phyloP scores from a whole-genome alignment of 2,329 filamentous ascomycete species.

The Grosmannia penicillata region DNA sequence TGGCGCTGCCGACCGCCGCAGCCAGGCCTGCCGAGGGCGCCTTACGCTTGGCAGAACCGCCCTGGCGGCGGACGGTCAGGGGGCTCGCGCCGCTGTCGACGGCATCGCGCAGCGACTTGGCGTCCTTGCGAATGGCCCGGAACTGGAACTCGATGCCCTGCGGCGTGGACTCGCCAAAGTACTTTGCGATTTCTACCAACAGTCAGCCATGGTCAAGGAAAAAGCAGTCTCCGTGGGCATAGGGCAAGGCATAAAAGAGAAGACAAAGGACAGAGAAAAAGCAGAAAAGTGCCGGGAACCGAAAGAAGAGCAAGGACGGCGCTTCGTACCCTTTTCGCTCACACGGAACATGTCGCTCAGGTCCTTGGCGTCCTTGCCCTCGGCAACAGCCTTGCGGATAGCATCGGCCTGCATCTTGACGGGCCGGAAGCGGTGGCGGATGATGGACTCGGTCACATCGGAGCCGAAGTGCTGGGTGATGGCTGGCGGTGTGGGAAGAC shows the following conservation, averaged over 20 bases:
- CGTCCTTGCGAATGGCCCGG: conserved; percentile 37
- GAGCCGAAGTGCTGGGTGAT: conserved; percentile 32
- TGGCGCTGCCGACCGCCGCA: background rate
- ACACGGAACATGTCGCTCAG: conserved; percentile 25
- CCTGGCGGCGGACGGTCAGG: conserved; percentile 15
- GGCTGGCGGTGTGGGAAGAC: conserved; percentile 18
- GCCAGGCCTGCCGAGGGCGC: background rate
- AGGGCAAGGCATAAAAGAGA: background rate
- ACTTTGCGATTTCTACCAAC: conserved; percentile 40
- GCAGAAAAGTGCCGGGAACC: background rate
- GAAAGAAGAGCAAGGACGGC: background rate
- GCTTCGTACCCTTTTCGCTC: conserved; percentile 28
- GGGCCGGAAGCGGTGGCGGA: conserved; percentile 37
- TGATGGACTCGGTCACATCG: conserved; percentile 29
- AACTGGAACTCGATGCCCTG: conserved; percentile 48
- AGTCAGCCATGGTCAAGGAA: background rate
- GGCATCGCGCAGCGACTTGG: conserved; percentile 29
- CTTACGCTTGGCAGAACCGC: conserved; percentile 8
- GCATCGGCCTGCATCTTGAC: conserved; percentile 26
- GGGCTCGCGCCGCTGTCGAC: conserved; percentile 31
- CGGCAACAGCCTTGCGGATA: conserved; percentile 20
- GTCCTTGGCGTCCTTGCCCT: conserved; percentile 26
- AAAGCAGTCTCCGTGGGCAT: background rate
- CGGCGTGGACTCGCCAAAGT: conserved; percentile 43
- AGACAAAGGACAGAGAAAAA: background rate